A percentile compares a stretch with the other conserved stretches of the same genome.
Evolutionary conservation across 2,329 filamentous ascomycete genomes (phyloP).

Genomic region (Talaromyces sp.): DNA sequence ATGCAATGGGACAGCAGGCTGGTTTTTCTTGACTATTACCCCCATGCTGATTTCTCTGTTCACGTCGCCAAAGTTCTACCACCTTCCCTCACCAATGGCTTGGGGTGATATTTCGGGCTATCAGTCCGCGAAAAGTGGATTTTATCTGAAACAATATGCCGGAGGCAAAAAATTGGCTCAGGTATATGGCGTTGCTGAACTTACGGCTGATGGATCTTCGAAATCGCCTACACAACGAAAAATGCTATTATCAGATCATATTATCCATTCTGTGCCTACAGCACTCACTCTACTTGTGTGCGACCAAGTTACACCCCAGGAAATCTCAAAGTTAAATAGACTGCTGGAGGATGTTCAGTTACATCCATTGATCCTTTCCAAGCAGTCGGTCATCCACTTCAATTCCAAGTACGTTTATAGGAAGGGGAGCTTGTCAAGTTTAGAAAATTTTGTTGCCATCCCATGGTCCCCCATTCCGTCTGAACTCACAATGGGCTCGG

Average conservation of each 20-base stretch:
- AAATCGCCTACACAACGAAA: neutral
- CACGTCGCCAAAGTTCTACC: neutral
- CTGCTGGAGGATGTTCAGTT: neutral
- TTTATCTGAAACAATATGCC: neutral
- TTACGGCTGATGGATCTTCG: neutral
- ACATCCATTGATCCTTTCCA: neutral
- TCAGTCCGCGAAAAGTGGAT: neutral
- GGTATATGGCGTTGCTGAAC: neutral
- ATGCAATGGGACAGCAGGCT: neutral
- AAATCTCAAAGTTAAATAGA: neutral
- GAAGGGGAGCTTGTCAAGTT: neutral
- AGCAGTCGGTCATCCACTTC: neutral
- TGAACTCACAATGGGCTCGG: neutral
- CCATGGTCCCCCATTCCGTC: neutral
- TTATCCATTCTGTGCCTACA: neutral
- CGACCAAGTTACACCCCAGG: neutral
- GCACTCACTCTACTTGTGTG: neutral
- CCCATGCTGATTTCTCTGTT: neutral
- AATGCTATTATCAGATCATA: neutral
- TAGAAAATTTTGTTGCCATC: neutral
- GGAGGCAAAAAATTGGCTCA: slow-evolving; percentile 5
- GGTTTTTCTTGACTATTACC: neutral
- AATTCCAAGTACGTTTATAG: neutral
- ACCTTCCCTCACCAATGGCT: neutral
- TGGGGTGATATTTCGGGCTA: neutral